These are phyloP conservation scores for Phytopythium litorale DNA, from an alignment of 352 stramenopile genomes.

Conservation along the genomic window DNA sequence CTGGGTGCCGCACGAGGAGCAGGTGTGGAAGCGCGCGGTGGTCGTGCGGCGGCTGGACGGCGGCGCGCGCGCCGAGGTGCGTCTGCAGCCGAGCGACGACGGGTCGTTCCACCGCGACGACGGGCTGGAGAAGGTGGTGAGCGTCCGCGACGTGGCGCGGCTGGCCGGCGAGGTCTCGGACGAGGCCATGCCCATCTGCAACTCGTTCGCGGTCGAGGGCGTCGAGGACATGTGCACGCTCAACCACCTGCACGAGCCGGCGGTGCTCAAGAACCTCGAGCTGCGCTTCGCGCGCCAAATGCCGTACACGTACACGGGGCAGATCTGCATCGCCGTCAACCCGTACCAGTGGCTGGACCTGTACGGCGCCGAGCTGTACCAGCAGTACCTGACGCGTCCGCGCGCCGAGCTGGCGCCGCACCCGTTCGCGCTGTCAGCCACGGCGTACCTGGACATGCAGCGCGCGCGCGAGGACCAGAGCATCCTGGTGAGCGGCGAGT, in stretches of 20 bases:
- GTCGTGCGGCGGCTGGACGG: conserved; percentile 54
- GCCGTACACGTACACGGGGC: conserved; percentile 79
- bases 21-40: conserved; percentile 79
- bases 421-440: conserved; percentile 67
- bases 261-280: conserved; percentile 73
- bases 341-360: conserved; percentile 81
- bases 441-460: conserved; percentile 74
- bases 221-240: conserved; percentile 79
- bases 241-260: conserved; percentile 78
- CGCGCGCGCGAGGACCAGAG: conserved; percentile 77
- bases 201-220: conserved; percentile 59
- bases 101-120: conserved; percentile 55
- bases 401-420: conserved; percentile 57
- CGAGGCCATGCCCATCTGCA: conserved; percentile 81
- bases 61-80: conserved; percentile 49
- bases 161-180: conserved; percentile 71
- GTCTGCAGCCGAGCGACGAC: conserved; percentile 53
- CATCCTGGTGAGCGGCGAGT: conserved; percentile 85
- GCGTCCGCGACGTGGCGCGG: conserved; percentile 56
- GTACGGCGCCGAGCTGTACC: conserved; percentile 59
- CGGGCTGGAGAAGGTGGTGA: conserved; percentile 56
- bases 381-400: conserved; percentile 52
- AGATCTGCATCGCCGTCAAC: conserved; percentile 82
- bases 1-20: conserved; percentile 70
- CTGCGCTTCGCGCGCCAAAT: conserved; percentile 64